A percentile compares a stretch with the other conserved stretches of the same genome.
Conservation (phyloP, 768 basidiomycete genomes). For the Jaapia argillacea region DNA sequence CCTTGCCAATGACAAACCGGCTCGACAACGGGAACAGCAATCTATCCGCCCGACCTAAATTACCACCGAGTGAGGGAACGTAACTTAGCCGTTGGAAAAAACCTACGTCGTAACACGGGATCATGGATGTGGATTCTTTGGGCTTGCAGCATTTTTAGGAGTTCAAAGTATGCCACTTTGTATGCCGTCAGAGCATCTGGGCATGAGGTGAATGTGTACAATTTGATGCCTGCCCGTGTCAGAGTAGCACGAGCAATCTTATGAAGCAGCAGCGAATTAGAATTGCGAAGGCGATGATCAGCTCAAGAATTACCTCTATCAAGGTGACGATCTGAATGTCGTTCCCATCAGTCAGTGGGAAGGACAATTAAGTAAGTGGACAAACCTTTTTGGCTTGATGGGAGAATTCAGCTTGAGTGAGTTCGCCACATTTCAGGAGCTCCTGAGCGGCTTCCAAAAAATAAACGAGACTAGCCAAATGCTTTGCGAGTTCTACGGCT, state of each 20-base stretch:
- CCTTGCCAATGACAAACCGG: too few species aligned
- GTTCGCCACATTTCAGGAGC: slow-evolving; percentile 7
- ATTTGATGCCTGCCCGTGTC: slow-evolving; percentile 8
- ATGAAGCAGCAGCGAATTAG: slow-evolving; percentile 5
- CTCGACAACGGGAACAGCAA: too few species aligned
- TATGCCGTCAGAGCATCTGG: slow-evolving; percentile 5
- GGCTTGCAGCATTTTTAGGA: slow-evolving; percentile 9
- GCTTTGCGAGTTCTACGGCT: slow-evolving; percentile 9
- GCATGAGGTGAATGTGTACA: slow-evolving; percentile 10
- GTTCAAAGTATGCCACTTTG: slow-evolving; percentile 10
- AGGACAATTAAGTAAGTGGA: slow-evolving; percentile 1
- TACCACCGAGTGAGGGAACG: too few species aligned
- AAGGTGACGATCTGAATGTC: slow-evolving; percentile 10
- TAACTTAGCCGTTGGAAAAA: too few species aligned
- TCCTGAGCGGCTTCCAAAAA: slow-evolving; percentile 11
- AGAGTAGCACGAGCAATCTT: slow-evolving; percentile 12
- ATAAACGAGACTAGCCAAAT: slow-evolving; percentile 6
- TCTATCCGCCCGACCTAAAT: too few species aligned
- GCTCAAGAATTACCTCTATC: slow-evolving; percentile 8
- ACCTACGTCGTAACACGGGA: slow-evolving; percentile 8
- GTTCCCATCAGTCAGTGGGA: too few species aligned
- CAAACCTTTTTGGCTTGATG: slow-evolving; percentile 11
- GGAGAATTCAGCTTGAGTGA: slow-evolving; percentile 8
- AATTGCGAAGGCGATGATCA: slow-evolving; percentile 2
- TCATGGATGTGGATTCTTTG: slow-evolving; percentile 8